Percentiles rank a stretch among this genome's conserved stretches.
phyloP scores from a whole-genome alignment of 2,329 filamentous ascomycete genomes.

The Apiospora sp. region DNA sequence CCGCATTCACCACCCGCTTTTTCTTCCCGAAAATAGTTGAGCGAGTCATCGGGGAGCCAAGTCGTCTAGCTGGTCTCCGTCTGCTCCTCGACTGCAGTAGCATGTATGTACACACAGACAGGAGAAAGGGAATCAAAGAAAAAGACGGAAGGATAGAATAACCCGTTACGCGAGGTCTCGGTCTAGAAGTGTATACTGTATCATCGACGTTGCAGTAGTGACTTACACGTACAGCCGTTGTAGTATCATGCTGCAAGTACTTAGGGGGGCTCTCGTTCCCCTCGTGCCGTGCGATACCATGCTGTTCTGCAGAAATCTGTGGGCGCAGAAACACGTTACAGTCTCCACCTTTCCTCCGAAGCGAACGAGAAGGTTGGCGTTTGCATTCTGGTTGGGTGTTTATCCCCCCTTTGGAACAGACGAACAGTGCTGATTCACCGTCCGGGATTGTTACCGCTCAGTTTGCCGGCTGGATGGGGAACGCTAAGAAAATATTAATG shows the following conservation, averaged over 20 bases:
- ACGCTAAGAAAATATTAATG: conserved; percentile 2
- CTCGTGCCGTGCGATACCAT: conserved; percentile 12
- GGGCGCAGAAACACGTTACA: conserved; percentile 17
- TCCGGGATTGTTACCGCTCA: conserved; percentile 17
- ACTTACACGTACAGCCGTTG: neutral
- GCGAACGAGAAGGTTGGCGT: conserved; percentile 8
- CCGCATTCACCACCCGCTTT: conserved; percentile 20
- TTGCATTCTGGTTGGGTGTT: neutral
- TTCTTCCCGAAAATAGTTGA: neutral
- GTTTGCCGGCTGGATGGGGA: neutral
- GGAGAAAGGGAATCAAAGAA: neutral
- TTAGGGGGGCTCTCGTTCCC: neutral
- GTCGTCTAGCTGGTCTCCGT: neutral
- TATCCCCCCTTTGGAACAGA: neutral
- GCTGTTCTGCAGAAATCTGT: conserved; percentile 17
- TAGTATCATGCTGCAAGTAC: conserved; percentile 17
- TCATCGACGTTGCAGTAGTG: conserved; percentile 15
- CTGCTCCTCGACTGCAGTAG: neutral
- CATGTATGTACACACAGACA: neutral
- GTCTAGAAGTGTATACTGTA: conserved; percentile 12
- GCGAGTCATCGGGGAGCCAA: conserved; percentile 4
- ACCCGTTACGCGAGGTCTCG: neutral
- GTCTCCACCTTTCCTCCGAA: conserved; percentile 14
- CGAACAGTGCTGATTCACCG: conserved; percentile 1
- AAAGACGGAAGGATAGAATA: neutral